These are phyloP conservation scores for Verticillium nonalfalfae DNA, from an alignment of 2,329 filamentous ascomycete species.

Conservation along the genomic window DNA sequence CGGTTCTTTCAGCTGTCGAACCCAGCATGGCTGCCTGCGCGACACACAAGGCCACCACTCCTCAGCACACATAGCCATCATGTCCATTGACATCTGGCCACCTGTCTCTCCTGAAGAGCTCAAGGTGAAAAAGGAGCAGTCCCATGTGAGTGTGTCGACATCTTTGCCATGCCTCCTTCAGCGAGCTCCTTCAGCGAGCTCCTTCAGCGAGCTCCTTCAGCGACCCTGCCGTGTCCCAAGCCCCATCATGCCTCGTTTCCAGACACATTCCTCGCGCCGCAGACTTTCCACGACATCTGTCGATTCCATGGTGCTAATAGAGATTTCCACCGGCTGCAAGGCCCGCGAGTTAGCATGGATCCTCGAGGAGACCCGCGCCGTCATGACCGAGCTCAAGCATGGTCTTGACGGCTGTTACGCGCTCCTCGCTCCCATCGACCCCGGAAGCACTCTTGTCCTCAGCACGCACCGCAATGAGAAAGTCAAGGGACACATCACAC, in stretches of 20 bases:
- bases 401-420: conserved; percentile 86
- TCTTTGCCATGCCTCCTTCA: neutral
- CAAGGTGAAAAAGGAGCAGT: conserved; percentile 40
- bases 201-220: neutral
- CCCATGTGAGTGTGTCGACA: conserved; percentile 35
- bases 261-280: neutral
- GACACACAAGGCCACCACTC: neutral
- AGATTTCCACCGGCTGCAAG: conserved; percentile 23
- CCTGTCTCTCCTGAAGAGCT: conserved; percentile 42
- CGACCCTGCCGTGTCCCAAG: neutral
- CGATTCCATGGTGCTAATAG: conserved; percentile 20
- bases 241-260: neutral
- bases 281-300: neutral
- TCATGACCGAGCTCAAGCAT: conserved; percentile 44
- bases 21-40: conserved; percentile 19
- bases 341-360: conserved; percentile 50
- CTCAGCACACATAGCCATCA: conserved; percentile 19
- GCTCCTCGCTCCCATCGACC: conserved; percentile 76
- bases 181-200: neutral
- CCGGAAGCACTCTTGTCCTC: conserved; percentile 82
- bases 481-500: conserved; percentile 87
- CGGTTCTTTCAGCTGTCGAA: neutral
- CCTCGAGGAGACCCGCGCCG: conserved; percentile 39
- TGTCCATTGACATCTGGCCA: conserved; percentile 57
- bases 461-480: conserved; percentile 81